A percentile compares a stretch with the other conserved stretches of the same genome.
These are phyloP conservation scores for Moesziomyces globuligerus DNA, from an alignment of 1,284 basidiomycete genomes.

Conservation along the genomic window DNA sequence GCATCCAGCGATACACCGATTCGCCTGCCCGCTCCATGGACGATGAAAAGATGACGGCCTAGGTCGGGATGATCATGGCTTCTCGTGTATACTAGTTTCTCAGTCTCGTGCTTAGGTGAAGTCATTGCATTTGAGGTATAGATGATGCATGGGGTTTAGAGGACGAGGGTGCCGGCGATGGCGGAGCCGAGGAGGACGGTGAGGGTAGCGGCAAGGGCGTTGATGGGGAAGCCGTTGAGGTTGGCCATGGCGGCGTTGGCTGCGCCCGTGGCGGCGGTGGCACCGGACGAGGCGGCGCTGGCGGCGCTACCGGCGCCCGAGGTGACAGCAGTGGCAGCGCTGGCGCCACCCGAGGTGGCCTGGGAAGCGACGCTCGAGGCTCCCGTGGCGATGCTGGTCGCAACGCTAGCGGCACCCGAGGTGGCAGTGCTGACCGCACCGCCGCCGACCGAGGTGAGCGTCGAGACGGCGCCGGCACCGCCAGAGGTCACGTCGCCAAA, in stretches of 20 bases:
- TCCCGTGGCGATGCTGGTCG: conserved; percentile 2
- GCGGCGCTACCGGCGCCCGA: conserved; percentile 1
- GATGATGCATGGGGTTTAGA: conserved; percentile 1
- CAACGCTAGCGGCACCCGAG: conserved; percentile 7
- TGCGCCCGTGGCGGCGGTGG: neutral
- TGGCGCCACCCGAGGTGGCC: neutral
- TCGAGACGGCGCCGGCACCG: conserved; percentile 2
- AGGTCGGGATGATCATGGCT: neutral
- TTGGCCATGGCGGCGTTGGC: conserved; percentile 1
- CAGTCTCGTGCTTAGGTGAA: neutral
- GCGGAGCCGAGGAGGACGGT: conserved; percentile 18
- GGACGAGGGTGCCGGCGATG: conserved; percentile 24
- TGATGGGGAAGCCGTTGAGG: conserved; percentile 6
- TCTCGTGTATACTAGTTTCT: neutral
- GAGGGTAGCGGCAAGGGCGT: conserved; percentile 1
- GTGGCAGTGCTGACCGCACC: neutral
- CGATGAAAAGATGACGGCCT: conserved; percentile 33
- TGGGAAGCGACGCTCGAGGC: neutral
- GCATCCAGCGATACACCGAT: conserved; percentile 6
- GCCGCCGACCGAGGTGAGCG: neutral
- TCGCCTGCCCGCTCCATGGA: neutral
- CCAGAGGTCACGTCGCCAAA: conserved; percentile 10
- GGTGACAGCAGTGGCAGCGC: neutral
- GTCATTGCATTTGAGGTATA: neutral
- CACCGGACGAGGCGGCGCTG: neutral